These are phyloP conservation scores for Gossypium ekmanianum DNA, from an alignment of 345 rosid species.

Conservation along the genomic window DNA sequence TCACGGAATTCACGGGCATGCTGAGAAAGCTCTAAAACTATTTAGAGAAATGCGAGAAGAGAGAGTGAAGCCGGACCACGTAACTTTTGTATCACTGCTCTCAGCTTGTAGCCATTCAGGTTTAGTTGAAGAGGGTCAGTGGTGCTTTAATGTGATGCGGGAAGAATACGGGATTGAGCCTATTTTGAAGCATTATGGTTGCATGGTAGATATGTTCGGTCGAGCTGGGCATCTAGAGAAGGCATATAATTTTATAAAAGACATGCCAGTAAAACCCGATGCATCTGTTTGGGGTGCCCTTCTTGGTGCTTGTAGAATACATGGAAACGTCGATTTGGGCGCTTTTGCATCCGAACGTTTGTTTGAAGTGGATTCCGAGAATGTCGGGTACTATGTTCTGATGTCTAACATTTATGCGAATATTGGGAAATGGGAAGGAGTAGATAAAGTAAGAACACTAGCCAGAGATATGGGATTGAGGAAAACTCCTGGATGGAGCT, in stretches of 20 bases:
- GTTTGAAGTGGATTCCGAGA: constrained; percentile 47
- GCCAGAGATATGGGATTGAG: constrained; percentile 46
- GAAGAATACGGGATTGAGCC: constrained; percentile 40
- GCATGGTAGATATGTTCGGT: constrained; percentile 66
- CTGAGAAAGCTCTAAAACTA: constrained; percentile 41
- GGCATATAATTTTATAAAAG: constrained; percentile 38
- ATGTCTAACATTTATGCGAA: constrained; percentile 55
- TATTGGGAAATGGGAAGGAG: constrained; percentile 54
- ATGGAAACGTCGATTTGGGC: constrained; percentile 45
- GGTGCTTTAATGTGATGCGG: constrained; percentile 50
- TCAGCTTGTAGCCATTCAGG: constrained; percentile 69
- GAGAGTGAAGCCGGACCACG: constrained; percentile 49
- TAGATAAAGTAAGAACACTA: constrained; percentile 38
- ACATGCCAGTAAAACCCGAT: constrained; percentile 52
- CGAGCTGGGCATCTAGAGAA: constrained; percentile 48
- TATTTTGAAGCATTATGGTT: constrained; percentile 53
- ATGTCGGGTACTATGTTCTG: constrained; percentile 58
- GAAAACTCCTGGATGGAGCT: constrained; percentile 66
- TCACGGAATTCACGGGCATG: constrained; percentile 48
- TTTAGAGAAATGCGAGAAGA: constrained; percentile 46
- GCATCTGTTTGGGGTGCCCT: constrained; percentile 64
- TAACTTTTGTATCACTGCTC: constrained; percentile 53
- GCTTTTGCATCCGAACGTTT: constrained; percentile 42
- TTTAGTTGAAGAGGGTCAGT: constrained; percentile 43
- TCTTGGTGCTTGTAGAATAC: constrained; percentile 50